phyloP scores from a whole-genome alignment of 495 filamentous ascomycete species.

The Podospora appendiculata region DNA sequence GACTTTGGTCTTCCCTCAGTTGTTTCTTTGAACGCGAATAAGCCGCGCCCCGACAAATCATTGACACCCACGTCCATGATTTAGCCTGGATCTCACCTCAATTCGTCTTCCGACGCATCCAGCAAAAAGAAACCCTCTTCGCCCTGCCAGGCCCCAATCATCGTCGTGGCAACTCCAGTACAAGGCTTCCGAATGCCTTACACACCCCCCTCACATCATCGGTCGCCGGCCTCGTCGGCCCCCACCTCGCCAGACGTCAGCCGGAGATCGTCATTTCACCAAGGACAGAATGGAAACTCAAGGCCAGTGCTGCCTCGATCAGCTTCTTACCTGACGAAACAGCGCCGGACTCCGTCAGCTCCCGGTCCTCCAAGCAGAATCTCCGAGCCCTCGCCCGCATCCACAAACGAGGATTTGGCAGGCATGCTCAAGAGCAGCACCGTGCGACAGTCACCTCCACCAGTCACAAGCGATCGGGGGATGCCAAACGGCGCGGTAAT shows the following conservation, averaged over 20 bases:
- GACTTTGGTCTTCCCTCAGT: constrained; percentile 2
- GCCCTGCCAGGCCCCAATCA: neutral
- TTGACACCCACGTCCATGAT: constrained; percentile 12
- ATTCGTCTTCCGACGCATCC: constrained; percentile 3
- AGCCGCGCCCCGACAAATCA: constrained; percentile 2
- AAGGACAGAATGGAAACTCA: constrained; percentile 29
- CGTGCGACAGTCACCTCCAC: constrained; percentile 73
- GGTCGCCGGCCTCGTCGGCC: constrained; percentile 67
- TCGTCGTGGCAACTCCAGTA: neutral
- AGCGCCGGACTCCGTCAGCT: constrained; percentile 40
- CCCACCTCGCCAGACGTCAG: constrained; percentile 55
- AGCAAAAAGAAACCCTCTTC: neutral
- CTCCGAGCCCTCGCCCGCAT: constrained; percentile 33
- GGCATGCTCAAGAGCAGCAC: constrained; percentile 38
- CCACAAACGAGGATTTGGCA: constrained; percentile 44
- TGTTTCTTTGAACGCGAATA: constrained; percentile 1
- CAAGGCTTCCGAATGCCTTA: constrained; percentile 66
- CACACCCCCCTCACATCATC: constrained; percentile 77
- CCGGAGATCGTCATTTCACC: constrained; percentile 47
- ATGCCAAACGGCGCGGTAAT: constrained; percentile 77
- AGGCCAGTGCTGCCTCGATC: constrained; percentile 61
- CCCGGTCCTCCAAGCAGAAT: constrained; percentile 20
- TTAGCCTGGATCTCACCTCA: neutral
- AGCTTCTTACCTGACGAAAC: constrained; percentile 62
- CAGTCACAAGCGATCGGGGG: constrained; percentile 53